Conservation (phyloP, 441 rosid genomes). For the Populus hybrid region DNA sequence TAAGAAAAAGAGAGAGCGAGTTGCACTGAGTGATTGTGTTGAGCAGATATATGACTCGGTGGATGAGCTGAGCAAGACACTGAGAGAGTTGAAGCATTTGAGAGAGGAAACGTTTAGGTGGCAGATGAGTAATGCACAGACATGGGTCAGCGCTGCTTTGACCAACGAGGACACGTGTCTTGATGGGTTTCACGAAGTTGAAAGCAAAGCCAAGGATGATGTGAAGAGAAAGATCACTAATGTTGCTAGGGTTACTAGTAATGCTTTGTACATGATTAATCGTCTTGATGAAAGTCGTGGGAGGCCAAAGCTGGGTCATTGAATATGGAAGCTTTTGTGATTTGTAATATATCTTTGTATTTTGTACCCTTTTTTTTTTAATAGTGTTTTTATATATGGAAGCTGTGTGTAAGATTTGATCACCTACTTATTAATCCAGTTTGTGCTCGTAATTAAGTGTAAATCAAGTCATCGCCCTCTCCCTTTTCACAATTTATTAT, state of each 20-base stretch:
- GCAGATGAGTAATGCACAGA: conserved; percentile 74
- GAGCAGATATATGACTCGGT: conserved; percentile 67
- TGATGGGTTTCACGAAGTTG: conserved; percentile 58
- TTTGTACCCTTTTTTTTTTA: background rate
- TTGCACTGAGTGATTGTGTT: conserved; percentile 57
- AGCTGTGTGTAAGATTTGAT: conserved; percentile 7
- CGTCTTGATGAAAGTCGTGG: conserved; percentile 48
- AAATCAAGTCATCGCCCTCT: too few species aligned
- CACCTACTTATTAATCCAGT: background rate
- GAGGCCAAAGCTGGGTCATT: conserved; percentile 19
- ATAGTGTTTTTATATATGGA: background rate
- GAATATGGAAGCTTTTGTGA: conserved; percentile 17
- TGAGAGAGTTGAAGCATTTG: conserved; percentile 53
- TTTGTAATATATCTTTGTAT: background rate
- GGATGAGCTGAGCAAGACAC: conserved; percentile 51
- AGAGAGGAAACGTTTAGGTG: conserved; percentile 44
- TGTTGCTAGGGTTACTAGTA: conserved; percentile 70
- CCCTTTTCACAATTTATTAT: too few species aligned
- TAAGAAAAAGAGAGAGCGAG: conserved; percentile 36
- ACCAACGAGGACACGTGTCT: conserved; percentile 80
- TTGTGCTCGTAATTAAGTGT: background rate
- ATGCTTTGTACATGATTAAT: conserved; percentile 73
- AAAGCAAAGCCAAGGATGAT: conserved; percentile 34
- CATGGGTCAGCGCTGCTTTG: conserved; percentile 80
- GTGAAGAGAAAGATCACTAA: conserved; percentile 48